Percentiles rank a stretch among this genome's conserved stretches.
These are phyloP conservation scores for Vigna hirtella DNA, from an alignment of 306 rosid genomes.

Conservation along the genomic window DNA sequence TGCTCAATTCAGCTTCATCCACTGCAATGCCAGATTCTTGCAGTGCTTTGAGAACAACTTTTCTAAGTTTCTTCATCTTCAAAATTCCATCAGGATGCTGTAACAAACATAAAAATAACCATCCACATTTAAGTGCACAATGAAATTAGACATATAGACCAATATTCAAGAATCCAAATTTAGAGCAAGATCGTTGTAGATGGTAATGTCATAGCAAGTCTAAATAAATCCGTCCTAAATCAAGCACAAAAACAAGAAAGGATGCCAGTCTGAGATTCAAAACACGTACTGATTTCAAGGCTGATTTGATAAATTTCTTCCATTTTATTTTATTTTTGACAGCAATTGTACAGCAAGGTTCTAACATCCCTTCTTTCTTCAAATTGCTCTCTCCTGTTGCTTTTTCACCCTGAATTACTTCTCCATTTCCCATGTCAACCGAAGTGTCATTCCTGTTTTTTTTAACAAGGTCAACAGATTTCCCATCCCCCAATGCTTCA, in stretches of 20 bases:
- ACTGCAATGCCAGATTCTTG: slow-evolving; percentile 69
- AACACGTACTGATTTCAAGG: slow-evolving; percentile 74
- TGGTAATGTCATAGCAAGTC: background rate
- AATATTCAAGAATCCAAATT: slow-evolving; percentile 2
- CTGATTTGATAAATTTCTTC: slow-evolving; percentile 81
- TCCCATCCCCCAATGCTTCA: slow-evolving; percentile 53
- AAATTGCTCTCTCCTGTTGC: slow-evolving; percentile 36
- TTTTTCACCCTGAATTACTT: slow-evolving; percentile 74
- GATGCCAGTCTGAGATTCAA: slow-evolving; percentile 18
- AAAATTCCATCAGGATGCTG: slow-evolving; percentile 82
- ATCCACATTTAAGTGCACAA: slow-evolving; percentile 2
- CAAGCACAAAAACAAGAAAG: slow-evolving; percentile 19
- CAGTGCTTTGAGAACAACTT: slow-evolving; percentile 64
- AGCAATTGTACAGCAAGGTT: slow-evolving; percentile 36
- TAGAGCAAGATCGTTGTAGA: background rate
- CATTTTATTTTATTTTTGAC: slow-evolving; percentile 69
- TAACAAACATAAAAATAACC: slow-evolving; percentile 40
- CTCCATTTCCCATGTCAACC: slow-evolving; percentile 58
- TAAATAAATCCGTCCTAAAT: slow-evolving; percentile 22
- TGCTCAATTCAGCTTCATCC: slow-evolving; percentile 61
- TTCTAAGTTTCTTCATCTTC: slow-evolving; percentile 79
- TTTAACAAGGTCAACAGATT: slow-evolving; percentile 46
- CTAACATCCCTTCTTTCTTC: slow-evolving; percentile 44
- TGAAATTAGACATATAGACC: slow-evolving; percentile 14
- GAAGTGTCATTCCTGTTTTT: slow-evolving; percentile 56